Evolutionary conservation across 495 filamentous ascomycete species (phyloP).

Genomic region (Entonaema liquescens): DNA sequence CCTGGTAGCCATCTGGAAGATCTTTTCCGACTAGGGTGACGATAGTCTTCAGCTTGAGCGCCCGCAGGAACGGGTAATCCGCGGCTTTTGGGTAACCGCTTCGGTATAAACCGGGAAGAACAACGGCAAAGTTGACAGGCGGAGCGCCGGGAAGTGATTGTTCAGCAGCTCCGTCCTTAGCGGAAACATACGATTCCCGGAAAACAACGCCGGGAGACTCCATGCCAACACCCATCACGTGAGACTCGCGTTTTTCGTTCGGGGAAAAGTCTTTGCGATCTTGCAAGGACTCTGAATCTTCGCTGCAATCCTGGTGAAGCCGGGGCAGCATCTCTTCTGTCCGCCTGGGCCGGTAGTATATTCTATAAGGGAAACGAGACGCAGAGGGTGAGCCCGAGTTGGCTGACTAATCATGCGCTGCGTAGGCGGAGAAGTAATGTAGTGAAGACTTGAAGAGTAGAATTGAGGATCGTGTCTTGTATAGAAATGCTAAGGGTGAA

Average conservation of each 20-base stretch:
- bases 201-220: constrained; percentile 24
- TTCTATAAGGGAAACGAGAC: neutral
- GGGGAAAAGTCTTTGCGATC: neutral
- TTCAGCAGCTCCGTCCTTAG: constrained; percentile 28
- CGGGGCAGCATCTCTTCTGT: neutral
- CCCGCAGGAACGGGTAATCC: constrained; percentile 70
- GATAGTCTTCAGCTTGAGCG: constrained; percentile 74
- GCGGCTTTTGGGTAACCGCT: constrained; percentile 73
- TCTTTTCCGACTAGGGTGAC: constrained; percentile 80
- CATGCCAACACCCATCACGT: neutral
- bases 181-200: constrained; percentile 8
- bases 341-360: neutral
- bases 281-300: neutral
- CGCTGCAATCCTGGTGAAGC: neutral
- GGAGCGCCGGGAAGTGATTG: constrained; percentile 36
- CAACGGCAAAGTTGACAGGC: constrained; percentile 72
- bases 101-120: constrained; percentile 75
- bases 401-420: neutral
- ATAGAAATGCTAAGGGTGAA: neutral
- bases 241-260: neutral
- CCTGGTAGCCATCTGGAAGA: constrained; percentile 61
- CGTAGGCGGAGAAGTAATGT: neutral
- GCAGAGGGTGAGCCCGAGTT: neutral
- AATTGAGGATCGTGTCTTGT: neutral
- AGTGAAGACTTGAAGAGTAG: neutral